A percentile compares a stretch with the other conserved stretches of the same genome.
These are phyloP conservation scores for Parastagonospora avenae DNA, from an alignment of 2,329 filamentous ascomycete species.

Conservation along the genomic window DNA sequence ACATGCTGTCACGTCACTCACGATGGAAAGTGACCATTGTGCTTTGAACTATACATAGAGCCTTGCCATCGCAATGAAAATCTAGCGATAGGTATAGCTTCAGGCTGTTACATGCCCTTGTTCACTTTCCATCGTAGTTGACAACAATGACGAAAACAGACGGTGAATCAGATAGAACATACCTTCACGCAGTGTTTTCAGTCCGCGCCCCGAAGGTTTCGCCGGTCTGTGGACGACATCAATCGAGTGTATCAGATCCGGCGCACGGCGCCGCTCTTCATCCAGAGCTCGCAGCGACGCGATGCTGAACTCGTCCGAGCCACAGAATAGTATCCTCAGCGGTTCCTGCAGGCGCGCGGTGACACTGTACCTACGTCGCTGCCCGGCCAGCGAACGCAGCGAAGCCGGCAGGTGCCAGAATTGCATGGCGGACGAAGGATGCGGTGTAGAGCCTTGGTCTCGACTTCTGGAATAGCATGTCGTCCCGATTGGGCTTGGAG, in stretches of 20 bases:
- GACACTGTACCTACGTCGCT: background rate
- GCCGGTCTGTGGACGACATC: slow-evolving; percentile 83
- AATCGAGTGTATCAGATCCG: slow-evolving; percentile 64
- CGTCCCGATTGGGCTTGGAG: too few relatives aligned
- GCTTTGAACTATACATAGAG: background rate
- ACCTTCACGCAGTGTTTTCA: slow-evolving; percentile 72
- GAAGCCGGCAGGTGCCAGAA: slow-evolving; percentile 11
- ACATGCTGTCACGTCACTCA: too few relatives aligned
- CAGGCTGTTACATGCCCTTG: too few relatives aligned
- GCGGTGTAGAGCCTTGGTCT: too few relatives aligned
- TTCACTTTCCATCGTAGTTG: too few relatives aligned
- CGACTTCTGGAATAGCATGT: too few relatives aligned
- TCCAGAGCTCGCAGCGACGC: slow-evolving; percentile 73
- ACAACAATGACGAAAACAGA: too few relatives aligned
- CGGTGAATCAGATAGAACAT: slow-evolving; percentile 17
- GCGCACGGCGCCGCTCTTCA: slow-evolving; percentile 56
- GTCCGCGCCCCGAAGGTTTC: slow-evolving; percentile 76
- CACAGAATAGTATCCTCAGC: slow-evolving; percentile 88
- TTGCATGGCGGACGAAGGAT: too few relatives aligned
- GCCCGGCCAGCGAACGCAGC: slow-evolving; percentile 11
- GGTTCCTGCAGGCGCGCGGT: slow-evolving; percentile 51
- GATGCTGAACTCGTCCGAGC: slow-evolving; percentile 89
- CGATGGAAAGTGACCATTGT: too few relatives aligned
- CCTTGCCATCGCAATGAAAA: too few relatives aligned
- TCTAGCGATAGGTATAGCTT: too few relatives aligned